These are phyloP conservation scores for Verbena officinalis DNA, from an alignment of 257 asterid species.

Conservation along the genomic window DNA sequence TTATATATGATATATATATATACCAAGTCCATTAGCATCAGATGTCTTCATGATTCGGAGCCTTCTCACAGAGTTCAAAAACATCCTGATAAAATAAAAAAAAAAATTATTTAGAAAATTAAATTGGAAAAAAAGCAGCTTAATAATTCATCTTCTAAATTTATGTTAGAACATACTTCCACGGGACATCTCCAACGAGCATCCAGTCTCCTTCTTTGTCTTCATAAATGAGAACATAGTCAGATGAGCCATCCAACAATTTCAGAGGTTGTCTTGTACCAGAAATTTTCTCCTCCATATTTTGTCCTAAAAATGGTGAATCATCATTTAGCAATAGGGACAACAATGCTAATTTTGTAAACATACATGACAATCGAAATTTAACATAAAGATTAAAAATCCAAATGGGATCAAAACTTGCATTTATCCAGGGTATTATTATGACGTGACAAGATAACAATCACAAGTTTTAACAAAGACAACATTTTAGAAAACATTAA, in stretches of 20 bases:
- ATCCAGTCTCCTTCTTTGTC: constrained; percentile 88
- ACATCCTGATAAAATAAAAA: constrained; percentile 50
- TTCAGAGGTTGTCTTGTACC: constrained; percentile 36
- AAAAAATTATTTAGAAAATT: not conserved
- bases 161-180: constrained; percentile 58
- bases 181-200: constrained; percentile 92
- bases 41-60: constrained; percentile 63
- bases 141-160: not conserved
- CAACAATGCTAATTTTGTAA: too few relatives aligned
- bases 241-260: constrained; percentile 62
- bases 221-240: constrained; percentile 74
- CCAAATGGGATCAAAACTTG: too few relatives aligned
- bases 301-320: constrained; percentile 40
- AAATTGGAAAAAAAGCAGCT: constrained; percentile 6
- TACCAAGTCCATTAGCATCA: constrained; percentile 68
- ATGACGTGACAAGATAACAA: too few relatives aligned
- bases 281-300: constrained; percentile 41
- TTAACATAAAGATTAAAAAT: too few relatives aligned
- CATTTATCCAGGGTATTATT: too few relatives aligned
- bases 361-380: too few relatives aligned
- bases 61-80: constrained; percentile 56
- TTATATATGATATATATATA: constrained; percentile 1
- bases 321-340: not conserved
- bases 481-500: too few relatives aligned
- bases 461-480: too few relatives aligned